Evolutionary conservation across 163 green algal genomes (phyloP).

Genomic region (Scenedesmus sp.): DNA sequence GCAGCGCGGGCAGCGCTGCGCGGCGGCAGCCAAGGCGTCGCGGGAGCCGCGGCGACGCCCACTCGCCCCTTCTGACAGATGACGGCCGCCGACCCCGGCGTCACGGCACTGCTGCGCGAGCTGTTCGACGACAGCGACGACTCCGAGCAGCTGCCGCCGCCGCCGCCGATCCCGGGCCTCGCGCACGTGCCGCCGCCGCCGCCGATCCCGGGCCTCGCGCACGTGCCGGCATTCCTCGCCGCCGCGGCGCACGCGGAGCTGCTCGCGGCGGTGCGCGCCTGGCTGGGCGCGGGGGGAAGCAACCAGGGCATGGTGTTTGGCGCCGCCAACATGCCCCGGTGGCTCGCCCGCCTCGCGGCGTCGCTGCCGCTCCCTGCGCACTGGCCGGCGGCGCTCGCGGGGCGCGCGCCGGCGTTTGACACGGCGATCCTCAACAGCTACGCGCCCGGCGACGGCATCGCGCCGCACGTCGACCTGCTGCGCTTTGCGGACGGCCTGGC

Average conservation of each 20-base stretch:
- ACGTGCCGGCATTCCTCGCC: too few relatives aligned
- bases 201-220: too few relatives aligned
- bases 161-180: too few relatives aligned
- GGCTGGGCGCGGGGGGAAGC: too few relatives aligned
- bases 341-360: constrained; percentile 35
- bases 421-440: constrained; percentile 59
- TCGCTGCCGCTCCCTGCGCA: constrained; percentile 21
- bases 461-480: constrained; percentile 49
- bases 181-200: too few relatives aligned
- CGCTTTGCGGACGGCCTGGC: constrained; percentile 48
- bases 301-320: constrained; percentile 64
- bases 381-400: constrained; percentile 14
- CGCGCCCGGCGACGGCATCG: constrained; percentile 53
- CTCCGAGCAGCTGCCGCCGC: background rate
- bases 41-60: too few relatives aligned
- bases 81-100: too few relatives aligned
- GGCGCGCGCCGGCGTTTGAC: constrained; percentile 36
- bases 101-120: constrained; percentile 11
- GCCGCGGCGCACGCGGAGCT: background rate
- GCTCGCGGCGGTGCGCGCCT: too few relatives aligned
- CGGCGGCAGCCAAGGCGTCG: too few relatives aligned
- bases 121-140: constrained; percentile 17
- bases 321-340: constrained; percentile 41
- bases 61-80: too few relatives aligned
- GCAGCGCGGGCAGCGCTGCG: background rate